These are phyloP conservation scores for Fraxinus angustifolia DNA, from an alignment of 305 asterid species.

Conservation along the genomic window DNA sequence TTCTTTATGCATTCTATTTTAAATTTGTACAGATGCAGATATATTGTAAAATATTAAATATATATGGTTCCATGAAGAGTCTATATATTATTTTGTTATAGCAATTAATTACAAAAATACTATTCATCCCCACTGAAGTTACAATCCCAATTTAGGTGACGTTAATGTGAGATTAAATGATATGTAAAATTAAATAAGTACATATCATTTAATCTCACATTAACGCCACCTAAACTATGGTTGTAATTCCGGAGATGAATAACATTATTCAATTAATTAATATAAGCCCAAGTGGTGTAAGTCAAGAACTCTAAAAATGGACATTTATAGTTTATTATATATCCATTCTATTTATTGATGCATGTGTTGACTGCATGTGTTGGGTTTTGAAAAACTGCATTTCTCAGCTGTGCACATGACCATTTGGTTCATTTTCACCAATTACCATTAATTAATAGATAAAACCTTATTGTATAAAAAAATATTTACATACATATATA, in stretches of 20 bases:
- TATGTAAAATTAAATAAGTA: no score
- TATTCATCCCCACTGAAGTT: no score
- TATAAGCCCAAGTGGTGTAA: constrained; percentile 17
- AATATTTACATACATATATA: no score
- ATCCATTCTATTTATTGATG: not conserved
- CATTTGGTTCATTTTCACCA: not conserved
- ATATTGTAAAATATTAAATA: no score
- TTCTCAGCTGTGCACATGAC: not conserved
- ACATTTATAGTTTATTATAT: not conserved
- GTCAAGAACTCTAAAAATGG: not conserved
- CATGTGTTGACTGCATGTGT: not conserved
- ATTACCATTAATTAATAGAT: not conserved
- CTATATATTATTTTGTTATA: no score
- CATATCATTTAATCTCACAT: no score
- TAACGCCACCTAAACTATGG: no score
- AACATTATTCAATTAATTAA: no score
- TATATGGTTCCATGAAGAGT: not conserved
- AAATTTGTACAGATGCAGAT: not conserved
- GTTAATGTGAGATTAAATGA: no score
- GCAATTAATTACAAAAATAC: not conserved
- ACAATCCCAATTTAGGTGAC: no score
- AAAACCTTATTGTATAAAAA: no score
- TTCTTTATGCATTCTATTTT: constrained; percentile 23
- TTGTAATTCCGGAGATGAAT: no score
- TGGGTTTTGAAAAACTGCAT: not conserved